phyloP scores from a whole-genome alignment of 805 yeast genomes.

The Kluyveromyces aestuarii region DNA sequence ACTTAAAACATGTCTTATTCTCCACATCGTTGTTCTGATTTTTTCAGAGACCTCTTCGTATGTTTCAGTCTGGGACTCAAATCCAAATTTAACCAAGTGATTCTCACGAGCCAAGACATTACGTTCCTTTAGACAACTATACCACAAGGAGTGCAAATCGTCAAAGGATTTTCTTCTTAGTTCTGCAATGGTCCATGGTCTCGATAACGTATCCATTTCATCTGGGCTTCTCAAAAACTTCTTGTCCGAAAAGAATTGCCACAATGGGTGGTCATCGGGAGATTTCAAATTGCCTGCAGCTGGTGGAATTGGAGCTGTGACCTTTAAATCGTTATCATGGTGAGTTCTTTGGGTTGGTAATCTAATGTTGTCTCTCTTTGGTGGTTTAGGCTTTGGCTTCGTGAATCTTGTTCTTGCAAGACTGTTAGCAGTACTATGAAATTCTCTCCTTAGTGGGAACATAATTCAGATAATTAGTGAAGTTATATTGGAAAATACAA shows the following conservation, averaged over 20 bases:
- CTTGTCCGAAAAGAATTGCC: slow-evolving; percentile 77
- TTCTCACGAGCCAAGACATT: slow-evolving; percentile 71
- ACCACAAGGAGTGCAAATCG: slow-evolving; percentile 90
- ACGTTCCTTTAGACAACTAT: slow-evolving; percentile 72
- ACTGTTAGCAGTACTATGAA: slow-evolving; percentile 30
- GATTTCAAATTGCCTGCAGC: slow-evolving; percentile 62
- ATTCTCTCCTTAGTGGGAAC: slow-evolving; percentile 13
- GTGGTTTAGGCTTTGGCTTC: slow-evolving; percentile 22
- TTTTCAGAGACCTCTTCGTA: slow-evolving; percentile 31
- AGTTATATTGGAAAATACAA: not conserved
- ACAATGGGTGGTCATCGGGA: slow-evolving; percentile 82
- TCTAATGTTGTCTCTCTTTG: slow-evolving; percentile 15
- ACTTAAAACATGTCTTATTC: slow-evolving; percentile 76
- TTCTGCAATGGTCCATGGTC: slow-evolving; percentile 85
- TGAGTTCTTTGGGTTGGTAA: slow-evolving; percentile 21
- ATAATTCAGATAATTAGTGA: not conserved
- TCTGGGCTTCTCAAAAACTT: slow-evolving; percentile 50
- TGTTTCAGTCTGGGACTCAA: slow-evolving; percentile 32
- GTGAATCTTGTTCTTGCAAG: slow-evolving; percentile 37
- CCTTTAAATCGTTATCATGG: slow-evolving; percentile 31
- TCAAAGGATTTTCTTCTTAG: slow-evolving; percentile 85
- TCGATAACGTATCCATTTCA: slow-evolving; percentile 45
- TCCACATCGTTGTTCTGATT: slow-evolving; percentile 57
- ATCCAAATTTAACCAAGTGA: slow-evolving; percentile 42
- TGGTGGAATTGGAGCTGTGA: slow-evolving; percentile 82